Evolutionary conservation across 192 early-diverging fungal genomes (phyloP), one percentile per base, ranked within the genome.

Genomic region (Oehlia diaphana): DNA sequence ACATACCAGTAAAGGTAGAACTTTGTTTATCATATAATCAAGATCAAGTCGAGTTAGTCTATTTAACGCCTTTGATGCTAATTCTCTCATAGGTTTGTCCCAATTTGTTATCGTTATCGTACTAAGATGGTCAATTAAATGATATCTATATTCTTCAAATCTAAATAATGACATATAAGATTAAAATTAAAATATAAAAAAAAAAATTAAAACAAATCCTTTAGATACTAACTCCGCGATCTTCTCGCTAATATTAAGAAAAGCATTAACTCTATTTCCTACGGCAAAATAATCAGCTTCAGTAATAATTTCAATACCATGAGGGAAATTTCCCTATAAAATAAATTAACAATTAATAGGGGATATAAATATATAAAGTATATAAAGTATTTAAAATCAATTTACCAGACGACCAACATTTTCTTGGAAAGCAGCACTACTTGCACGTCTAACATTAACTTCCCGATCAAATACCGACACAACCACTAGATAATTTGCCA

Each of bases 391-490:
- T 23, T 16, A 47, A 47, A 28, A 82, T 35, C 37, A 65, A 81
- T 73, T 83, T 88, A 92, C 91, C 83, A 92, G 91, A 42, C 98
- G 88, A 7, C 98, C 98, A 68, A 97, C 98, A 81, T 97, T 95
- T 79, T 99, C 98, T 84, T 99, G 98, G 83, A 97, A 98, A 7
- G 98, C 98, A 8, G 98, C 98, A 82, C 93, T 94, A 31, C 94
- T 94, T 7, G 98, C 98, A 31, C 98, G 87, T 19, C 98, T 90
- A 19, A 98, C 92, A 77, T 95, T 95, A 31, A 97, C 89, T 74
- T 99, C 98, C 14, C 98, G 92, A 85, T 99, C 98, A 84, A 94
- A 94, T 5, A 94, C 88, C 0, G 94, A 92, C 16, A 93, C 92
- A 0, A 92, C 91, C 26, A 96, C 90, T 19, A 99, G 83, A n/a